Conservation (phyloP, 306 rosid genomes). For the Cicer cuneatum region DNA sequence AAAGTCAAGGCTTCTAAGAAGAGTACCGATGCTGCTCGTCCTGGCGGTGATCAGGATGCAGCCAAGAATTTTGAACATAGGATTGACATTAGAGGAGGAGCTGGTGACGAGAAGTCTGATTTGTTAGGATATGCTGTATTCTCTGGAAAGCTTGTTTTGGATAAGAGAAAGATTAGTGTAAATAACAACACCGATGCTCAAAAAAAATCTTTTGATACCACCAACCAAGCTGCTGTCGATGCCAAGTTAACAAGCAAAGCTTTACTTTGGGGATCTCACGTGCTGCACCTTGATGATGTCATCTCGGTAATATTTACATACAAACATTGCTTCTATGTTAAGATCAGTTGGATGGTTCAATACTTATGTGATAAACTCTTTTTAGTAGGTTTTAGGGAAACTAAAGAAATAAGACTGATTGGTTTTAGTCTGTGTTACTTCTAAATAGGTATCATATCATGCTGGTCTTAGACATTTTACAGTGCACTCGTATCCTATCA, state of each 20-base stretch:
- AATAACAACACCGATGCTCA: conserved; percentile 51
- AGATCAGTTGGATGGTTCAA: conserved; percentile 41
- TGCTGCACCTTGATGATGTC: conserved; percentile 79
- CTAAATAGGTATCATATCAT: conserved; percentile 88
- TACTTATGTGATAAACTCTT: conserved; percentile 32
- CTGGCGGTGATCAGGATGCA: conserved; percentile 52
- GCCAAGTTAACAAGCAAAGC: conserved; percentile 92
- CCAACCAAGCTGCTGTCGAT: conserved; percentile 63
- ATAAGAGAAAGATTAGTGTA: conserved; percentile 60
- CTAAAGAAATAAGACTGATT: conserved; percentile 35
- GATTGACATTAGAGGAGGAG: conserved; percentile 70
- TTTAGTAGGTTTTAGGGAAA: conserved; percentile 41
- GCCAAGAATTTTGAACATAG: conserved; percentile 77
- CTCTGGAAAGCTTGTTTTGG: conserved; percentile 82
- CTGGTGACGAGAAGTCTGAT: conserved; percentile 91
- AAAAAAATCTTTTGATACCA: conserved; percentile 52
- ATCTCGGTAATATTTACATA: conserved; percentile 69
- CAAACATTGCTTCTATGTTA: conserved; percentile 44
- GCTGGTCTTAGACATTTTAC: conserved; percentile 95
- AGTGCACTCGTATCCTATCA: conserved; percentile 82
- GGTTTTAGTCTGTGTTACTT: conserved; percentile 43
- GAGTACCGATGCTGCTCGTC: conserved; percentile 44
- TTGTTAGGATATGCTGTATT: conserved; percentile 80
- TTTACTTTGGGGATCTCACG: conserved; percentile 80
- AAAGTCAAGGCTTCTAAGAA: conserved; percentile 66